Evolutionary conservation across 768 basidiomycete genomes (phyloP).

Genomic region (Tylopilus subfusipes): DNA sequence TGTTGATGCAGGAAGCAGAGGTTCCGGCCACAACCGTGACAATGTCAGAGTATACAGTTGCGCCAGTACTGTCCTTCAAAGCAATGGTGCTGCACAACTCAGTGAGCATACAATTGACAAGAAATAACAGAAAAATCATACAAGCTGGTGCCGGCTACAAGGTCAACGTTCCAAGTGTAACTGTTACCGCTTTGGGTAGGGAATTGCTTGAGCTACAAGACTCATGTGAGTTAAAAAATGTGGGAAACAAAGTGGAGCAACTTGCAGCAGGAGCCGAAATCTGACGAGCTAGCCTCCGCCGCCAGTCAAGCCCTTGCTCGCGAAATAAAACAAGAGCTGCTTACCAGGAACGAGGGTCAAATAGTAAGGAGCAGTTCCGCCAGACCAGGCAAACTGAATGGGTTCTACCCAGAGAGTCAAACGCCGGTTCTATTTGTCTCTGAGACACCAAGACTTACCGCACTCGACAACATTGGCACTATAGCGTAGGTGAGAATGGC

Average conservation of each 20-base stretch:
- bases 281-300: slow-evolving; percentile 47
- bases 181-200: slow-evolving; percentile 39
- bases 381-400: slow-evolving; percentile 49
- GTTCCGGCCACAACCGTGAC: slow-evolving; percentile 41
- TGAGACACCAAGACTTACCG: slow-evolving; percentile 35
- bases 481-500: neutral
- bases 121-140: slow-evolving; percentile 25
- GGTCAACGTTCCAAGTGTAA: slow-evolving; percentile 55
- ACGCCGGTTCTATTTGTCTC: neutral
- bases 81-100: slow-evolving; percentile 42
- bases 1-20: slow-evolving; percentile 32
- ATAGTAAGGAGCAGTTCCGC: slow-evolving; percentile 55
- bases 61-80: slow-evolving; percentile 59
- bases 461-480: slow-evolving; percentile 47
- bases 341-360: slow-evolving; percentile 59
- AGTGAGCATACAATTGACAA: neutral
- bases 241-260: neutral
- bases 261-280: slow-evolving; percentile 49
- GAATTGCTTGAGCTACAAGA: slow-evolving; percentile 51
- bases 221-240: slow-evolving; percentile 6
- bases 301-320: neutral
- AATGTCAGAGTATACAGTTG: slow-evolving; percentile 47
- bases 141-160: slow-evolving; percentile 45
- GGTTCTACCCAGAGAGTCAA: slow-evolving; percentile 46
- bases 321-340: neutral